Evolutionary conservation across 225 moss, liverwort and hornwort species (phyloP), one percentile per base, ranked within the genome.

Genomic region (Asterella californica): DNA sequence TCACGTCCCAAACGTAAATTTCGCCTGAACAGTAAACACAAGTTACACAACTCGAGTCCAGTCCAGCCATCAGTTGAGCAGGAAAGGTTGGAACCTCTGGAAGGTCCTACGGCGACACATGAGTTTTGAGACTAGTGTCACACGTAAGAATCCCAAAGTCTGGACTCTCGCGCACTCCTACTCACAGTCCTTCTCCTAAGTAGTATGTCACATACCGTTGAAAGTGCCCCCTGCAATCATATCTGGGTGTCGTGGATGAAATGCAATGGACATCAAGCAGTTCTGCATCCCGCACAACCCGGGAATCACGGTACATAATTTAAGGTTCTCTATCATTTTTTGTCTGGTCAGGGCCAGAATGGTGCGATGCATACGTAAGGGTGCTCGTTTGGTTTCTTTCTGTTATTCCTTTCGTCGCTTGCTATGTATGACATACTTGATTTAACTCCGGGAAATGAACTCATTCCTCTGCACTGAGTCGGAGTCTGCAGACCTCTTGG

Each of bases 231-330:
- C 83, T 32, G 74, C 83, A 48, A 83, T 79, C 36, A 83, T 15
- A 65, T 72, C 22, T 32, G 83, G 49, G 11, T 79, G 52, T 45
- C 50, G 65, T 18, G 83, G 83, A 68, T 83, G 83, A 68, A 83
- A 83, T n/a, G 79, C 83, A 63, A 75, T 74, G 59, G 74, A 83
- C 83, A 83, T 83, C 45, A 83, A 79, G 47, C 83, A 83, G 32
- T 78, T 83, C 79, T 83, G 83, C 52, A 75, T 21, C 37, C 22
- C 33, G n/a, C 37, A 68, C 11, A 36, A 10, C 10, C 15, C 17
- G 15, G 2, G 37, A 38, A 18, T 68, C 68, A 63, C 9, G 27
- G 63, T 68, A 15, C 10, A 10, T 12, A 68, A 34, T 18, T 15
- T 10, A n/a, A n/a, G n/a, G n/a, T n/a, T n/a, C n/a, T n/a, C n/a